phyloP scores from a whole-genome alignment of 225 moss, liverwort and hornwort genomes.

The Pleurozium schreberi region DNA sequence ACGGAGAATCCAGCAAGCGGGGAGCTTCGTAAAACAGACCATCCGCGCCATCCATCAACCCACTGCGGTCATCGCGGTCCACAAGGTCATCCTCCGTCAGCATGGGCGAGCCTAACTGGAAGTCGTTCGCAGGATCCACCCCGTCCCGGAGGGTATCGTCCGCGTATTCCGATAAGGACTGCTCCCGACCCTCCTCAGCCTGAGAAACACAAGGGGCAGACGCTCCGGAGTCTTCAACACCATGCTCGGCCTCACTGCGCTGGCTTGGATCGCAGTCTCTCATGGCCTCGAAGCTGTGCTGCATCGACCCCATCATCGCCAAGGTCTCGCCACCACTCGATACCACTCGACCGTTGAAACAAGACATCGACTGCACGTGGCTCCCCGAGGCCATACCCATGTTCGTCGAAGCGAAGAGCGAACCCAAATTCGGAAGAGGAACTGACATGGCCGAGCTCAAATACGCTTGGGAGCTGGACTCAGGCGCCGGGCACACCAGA shows the following conservation, averaged over 20 bases:
- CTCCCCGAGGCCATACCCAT: not conserved
- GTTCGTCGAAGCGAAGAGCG: slow-evolving; percentile 12
- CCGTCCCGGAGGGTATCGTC: slow-evolving; percentile 14
- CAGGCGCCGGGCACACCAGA: slow-evolving; percentile 14
- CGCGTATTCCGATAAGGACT: not conserved
- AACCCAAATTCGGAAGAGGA: slow-evolving; percentile 27
- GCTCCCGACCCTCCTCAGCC: slow-evolving; percentile 5
- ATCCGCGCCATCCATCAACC: slow-evolving; percentile 9
- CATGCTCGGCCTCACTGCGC: not conserved
- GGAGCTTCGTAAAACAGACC: slow-evolving; percentile 67
- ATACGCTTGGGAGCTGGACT: slow-evolving; percentile 13
- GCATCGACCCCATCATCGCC: slow-evolving; percentile 45
- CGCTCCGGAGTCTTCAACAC: slow-evolving; percentile 4
- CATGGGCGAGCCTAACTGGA: slow-evolving; percentile 55
- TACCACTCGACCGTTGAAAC: not conserved
- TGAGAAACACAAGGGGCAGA: slow-evolving; percentile 1
- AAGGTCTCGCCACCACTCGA: slow-evolving; percentile 13
- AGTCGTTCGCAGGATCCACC: slow-evolving; percentile 24
- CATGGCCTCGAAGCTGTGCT: not conserved
- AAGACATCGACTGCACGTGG: not conserved
- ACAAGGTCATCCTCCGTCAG: slow-evolving; percentile 55
- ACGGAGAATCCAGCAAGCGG: slow-evolving; percentile 66
- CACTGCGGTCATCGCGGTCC: slow-evolving; percentile 8
- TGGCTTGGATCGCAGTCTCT: not conserved
- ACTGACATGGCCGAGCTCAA: slow-evolving; percentile 17